Evolutionary conservation across 2,329 filamentous ascomycete species (phyloP), one percentile per base, ranked within the genome.

Genomic region (Delphinella strobiligena): DNA sequence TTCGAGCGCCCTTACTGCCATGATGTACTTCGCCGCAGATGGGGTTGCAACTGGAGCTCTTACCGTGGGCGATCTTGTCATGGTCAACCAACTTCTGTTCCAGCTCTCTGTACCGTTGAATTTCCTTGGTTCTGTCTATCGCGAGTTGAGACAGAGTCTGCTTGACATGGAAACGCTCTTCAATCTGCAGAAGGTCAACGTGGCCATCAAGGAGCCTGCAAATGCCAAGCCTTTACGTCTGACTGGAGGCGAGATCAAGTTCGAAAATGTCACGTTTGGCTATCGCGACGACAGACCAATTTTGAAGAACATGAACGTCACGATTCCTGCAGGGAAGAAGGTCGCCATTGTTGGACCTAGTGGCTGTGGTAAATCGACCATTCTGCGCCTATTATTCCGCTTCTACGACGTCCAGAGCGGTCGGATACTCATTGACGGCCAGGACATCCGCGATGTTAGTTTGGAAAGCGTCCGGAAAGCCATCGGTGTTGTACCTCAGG

Each of bases 111-210:
- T 98, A 3, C 91, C 91, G 0, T 73, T 98, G 44, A 98, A 98
- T 68, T 98, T 98, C 61, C 69, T 98, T 3, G 91, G 91, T n/a
- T 93, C 87, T 11, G 89, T 98, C 10, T 98, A 98, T 59, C 82
- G 91, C 51, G 91, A 98, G 63, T 72, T 98, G 39, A 75, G 91
- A 41, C 91, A 98, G 64, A 94, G 86, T 16, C 70, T 98, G 33
- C 70, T 98, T 24, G 93, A 98, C 58, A 98, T 98, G 91, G 91
- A 96, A 63, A 96, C 91, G 0, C 72, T 98, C 4, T 98, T 98
- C 69, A 94, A 85, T 59, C 71, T 98, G 22, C 91, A 98, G 61
- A 96, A 93, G 59, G 89, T 96, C 55, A 93, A 96, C 50, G 80
- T 95, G 10, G 77, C 74, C 29, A 82, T 98, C 55, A 79, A 76